A percentile compares a stretch with the other conserved stretches of the same genome.
Evolutionary conservation across 2,329 filamentous ascomycete species (phyloP).

Genomic region (Pseudopyrenochaeta lycopersici): DNA sequence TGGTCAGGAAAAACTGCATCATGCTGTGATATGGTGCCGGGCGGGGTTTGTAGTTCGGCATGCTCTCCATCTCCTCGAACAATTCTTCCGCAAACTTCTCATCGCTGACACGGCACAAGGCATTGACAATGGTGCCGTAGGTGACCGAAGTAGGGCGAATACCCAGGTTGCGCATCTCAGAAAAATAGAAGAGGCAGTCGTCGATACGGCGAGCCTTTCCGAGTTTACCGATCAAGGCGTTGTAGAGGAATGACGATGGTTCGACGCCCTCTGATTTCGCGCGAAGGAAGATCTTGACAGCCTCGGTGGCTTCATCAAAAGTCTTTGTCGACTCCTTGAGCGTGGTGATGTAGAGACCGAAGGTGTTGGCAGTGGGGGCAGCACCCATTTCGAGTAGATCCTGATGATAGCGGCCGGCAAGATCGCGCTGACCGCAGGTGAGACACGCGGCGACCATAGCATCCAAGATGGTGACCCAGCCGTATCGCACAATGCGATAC

Average conservation of each 20-base stretch:
- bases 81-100: conserved; percentile 97
- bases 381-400: conserved; percentile 90
- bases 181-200: conserved; percentile 97
- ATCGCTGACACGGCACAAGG: conserved; percentile 94
- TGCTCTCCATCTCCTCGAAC: conserved; percentile 98
- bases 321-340: conserved; percentile 97
- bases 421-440: conserved; percentile 78
- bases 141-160: conserved; percentile 97
- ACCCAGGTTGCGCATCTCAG: conserved; percentile 91
- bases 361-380: conserved; percentile 95
- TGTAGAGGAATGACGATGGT: conserved; percentile 96
- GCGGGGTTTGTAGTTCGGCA: conserved; percentile 98
- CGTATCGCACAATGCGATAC: conserved; percentile 88
- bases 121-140: conserved; percentile 98
- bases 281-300: conserved; percentile 95
- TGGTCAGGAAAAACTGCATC: conserved; percentile 99
- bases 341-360: conserved; percentile 98
- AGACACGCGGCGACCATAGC: conserved; percentile 95
- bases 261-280: conserved; percentile 94
- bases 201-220: conserved; percentile 98
- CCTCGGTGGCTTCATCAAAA: conserved; percentile 96
- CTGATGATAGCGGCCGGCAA: conserved; percentile 88
- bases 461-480: conserved; percentile 95
- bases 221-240: conserved; percentile 96
- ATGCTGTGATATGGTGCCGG: conserved; percentile 98